These are phyloP conservation scores for Leucocoprinus sp. DNA, from an alignment of 768 basidiomycete genomes.

Conservation along the genomic window DNA sequence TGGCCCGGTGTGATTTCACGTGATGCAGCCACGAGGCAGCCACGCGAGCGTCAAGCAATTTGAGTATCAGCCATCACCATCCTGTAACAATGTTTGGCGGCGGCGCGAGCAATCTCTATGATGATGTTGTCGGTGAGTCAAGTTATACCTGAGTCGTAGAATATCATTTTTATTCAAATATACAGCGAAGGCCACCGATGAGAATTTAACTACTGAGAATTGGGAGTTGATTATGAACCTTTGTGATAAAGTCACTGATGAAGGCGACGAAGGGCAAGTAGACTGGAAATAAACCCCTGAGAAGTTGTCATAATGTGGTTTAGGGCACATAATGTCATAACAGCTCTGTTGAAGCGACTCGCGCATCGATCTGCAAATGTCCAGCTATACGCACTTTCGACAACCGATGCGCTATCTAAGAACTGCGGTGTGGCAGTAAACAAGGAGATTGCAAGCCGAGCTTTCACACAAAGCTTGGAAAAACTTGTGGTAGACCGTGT, in stretches of 20 bases:
- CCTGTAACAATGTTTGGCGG: conserved; percentile 56
- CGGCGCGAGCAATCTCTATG: conserved; percentile 66
- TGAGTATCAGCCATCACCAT: background rate
- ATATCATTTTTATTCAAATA: conserved; percentile 9
- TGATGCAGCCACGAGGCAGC: background rate
- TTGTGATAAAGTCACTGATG: conserved; percentile 94
- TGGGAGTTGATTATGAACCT: conserved; percentile 92
- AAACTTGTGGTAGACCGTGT: conserved; percentile 86
- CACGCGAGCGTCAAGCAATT: background rate
- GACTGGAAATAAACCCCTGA: background rate
- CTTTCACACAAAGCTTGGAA: conserved; percentile 87
- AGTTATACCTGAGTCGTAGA: background rate
- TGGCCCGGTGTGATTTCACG: background rate
- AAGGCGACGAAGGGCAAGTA: conserved; percentile 75
- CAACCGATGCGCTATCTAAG: conserved; percentile 85
- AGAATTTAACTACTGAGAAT: conserved; percentile 89
- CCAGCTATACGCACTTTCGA: conserved; percentile 84
- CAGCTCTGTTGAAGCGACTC: conserved; percentile 81
- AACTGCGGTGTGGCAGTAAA: conserved; percentile 80
- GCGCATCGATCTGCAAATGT: conserved; percentile 95
- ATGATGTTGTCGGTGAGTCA: conserved; percentile 82
- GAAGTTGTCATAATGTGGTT: background rate
- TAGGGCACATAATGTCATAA: conserved; percentile 83
- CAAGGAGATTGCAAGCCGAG: conserved; percentile 80
- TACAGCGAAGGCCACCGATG: conserved; percentile 92